Base-by-base conservation (phyloP, 2,329 filamentous ascomycete species). In the Tolypocladium tropicale region DNA sequence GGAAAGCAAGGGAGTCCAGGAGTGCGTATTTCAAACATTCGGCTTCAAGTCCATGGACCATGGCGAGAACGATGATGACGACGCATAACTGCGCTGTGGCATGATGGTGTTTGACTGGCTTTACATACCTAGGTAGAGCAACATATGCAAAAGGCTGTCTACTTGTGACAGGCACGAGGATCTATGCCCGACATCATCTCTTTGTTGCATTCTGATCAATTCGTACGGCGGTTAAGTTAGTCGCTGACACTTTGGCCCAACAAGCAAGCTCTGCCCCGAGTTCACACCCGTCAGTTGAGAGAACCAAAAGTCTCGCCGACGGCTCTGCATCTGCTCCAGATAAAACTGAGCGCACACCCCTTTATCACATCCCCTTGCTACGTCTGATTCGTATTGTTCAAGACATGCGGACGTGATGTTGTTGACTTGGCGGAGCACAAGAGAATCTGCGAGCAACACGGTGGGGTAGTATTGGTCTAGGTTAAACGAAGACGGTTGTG, bases 381-480 rank as follows among this genome's bases (percentile, higher is more conserved):
- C 32, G 43, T 73, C 70, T n/a, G 59, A 59, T 43, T 65, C 58
- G 49, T 68, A 73, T 53, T 72, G 68, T 6, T 71, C 64, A 30
- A 73, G 62, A 11, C 72, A 39, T 3, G 32, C 58, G 1, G 60
- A 60, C 4, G 70, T 67, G 33, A 56, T 55, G 51, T 56, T 49
- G 32, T 68, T 62, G n/a, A 70, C 48, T 7, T 64, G 54, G 21
- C 59, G 60, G 4, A 73, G 54, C 5, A 59, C 57, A 10, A 53
- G 49, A 11, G 58, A n/a, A 12, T 69, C 62, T 12, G 65, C 57
- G 2, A 71, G 43, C 2, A 71, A 46, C 6, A 71, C 50, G 2
- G 58, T 55, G 1, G 58, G 51, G n/a, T 41, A 14, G 34, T 7
- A 7, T 43, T 32, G n/a, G 28, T 14, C 46, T 18, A 33, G 3